phyloP scores from a whole-genome alignment of 345 rosid genomes.

The Passiflora organensis region DNA sequence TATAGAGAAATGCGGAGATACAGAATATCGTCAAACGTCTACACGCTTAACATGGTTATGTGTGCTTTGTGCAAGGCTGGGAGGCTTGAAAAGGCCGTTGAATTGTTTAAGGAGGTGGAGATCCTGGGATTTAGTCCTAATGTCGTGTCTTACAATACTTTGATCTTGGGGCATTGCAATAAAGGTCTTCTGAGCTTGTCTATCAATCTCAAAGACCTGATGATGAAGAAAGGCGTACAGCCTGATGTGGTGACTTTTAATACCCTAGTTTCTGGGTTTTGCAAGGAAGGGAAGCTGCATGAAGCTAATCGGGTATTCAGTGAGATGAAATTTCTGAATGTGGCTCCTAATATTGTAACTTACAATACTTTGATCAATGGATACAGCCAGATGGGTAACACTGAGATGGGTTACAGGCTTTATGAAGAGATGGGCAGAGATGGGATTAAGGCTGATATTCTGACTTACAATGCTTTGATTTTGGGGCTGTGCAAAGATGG shows the following conservation, averaged over 20 bases:
- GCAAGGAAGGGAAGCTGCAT: conserved; percentile 44
- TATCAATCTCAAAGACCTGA: conserved; percentile 49
- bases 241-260: conserved; percentile 66
- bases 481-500: conserved; percentile 78
- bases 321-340: conserved; percentile 58
- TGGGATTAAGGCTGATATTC: conserved; percentile 54
- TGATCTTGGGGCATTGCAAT: conserved; percentile 64
- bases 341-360: conserved; percentile 55
- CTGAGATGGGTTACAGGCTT: conserved; percentile 54
- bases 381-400: conserved; percentile 44
- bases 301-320: conserved; percentile 58
- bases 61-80: conserved; percentile 54
- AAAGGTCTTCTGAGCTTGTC: conserved; percentile 65
- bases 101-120: conserved; percentile 52
- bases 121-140: conserved; percentile 45
- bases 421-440: conserved; percentile 59
- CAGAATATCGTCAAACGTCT: conserved; percentile 69
- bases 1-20: conserved; percentile 58
- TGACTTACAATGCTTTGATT: conserved; percentile 77
- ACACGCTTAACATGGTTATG: conserved; percentile 69
- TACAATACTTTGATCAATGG: conserved; percentile 77
- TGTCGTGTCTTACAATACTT: conserved; percentile 51
- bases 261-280: conserved; percentile 61
- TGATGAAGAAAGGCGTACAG: conserved; percentile 44
- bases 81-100: conserved; percentile 56